These are phyloP conservation scores for Rhytidhysteron rufulum DNA, from an alignment of 2,329 filamentous ascomycete species.

Conservation along the genomic window DNA sequence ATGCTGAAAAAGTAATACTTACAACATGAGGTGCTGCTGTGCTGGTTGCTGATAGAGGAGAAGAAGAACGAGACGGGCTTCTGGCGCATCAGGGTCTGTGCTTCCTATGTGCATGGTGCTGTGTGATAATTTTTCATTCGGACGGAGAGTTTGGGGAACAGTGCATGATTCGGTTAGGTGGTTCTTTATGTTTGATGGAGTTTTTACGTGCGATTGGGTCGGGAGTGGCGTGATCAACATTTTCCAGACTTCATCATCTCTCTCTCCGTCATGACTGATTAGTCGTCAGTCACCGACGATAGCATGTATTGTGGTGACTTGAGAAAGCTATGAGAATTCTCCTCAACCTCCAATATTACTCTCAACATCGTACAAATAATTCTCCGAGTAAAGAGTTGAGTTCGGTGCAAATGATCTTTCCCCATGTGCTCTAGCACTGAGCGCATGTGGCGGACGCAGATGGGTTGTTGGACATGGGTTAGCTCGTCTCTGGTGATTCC, in stretches of 20 bases:
- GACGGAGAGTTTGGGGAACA: slow-evolving; percentile 1
- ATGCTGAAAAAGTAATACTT: slow-evolving; percentile 35
- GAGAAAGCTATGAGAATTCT: slow-evolving; percentile 2
- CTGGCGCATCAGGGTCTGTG: too few species aligned
- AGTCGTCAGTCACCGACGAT: background rate
- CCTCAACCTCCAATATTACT: background rate
- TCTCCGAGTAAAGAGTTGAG: background rate
- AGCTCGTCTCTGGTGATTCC: too few species aligned
- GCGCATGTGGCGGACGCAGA: too few species aligned
- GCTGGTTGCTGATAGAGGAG: background rate
- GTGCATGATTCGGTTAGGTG: background rate
- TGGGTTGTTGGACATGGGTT: too few species aligned
- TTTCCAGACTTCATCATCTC: slow-evolving; percentile 1
- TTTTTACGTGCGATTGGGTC: background rate
- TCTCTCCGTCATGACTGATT: too few species aligned
- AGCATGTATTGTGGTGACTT: slow-evolving; percentile 3
- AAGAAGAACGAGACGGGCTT: background rate
- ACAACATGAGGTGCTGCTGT: background rate
- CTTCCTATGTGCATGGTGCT: too few species aligned
- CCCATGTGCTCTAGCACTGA: too few species aligned
- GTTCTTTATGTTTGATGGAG: background rate
- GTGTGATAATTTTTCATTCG: too few species aligned
- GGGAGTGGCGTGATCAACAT: too few species aligned
- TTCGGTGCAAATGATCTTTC: too few species aligned
- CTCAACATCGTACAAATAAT: background rate